phyloP scores from a whole-genome alignment of 23 red algal genomes.

The Agarophyton chilense region DNA sequence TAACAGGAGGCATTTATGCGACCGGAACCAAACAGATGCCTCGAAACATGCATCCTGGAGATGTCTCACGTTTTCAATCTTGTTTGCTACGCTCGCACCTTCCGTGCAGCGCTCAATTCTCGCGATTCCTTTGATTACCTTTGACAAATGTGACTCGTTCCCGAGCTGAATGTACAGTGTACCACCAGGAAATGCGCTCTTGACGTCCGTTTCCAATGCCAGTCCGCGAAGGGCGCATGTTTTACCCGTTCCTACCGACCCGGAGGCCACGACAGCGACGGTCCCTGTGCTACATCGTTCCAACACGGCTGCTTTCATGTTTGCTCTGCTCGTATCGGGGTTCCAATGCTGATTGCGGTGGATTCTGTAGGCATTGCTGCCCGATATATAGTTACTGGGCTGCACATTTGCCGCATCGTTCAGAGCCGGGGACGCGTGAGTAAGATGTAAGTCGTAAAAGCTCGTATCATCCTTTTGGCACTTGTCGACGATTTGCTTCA shows the following conservation, averaged over 20 bases:
- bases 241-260: slow-evolving; percentile 26
- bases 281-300: neutral
- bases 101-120: neutral
- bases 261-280: slow-evolving; percentile 17
- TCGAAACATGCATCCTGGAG: neutral
- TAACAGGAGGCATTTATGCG: slow-evolving; percentile 5
- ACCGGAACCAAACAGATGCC: slow-evolving; percentile 12
- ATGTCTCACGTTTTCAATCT: neutral
- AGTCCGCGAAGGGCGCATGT: slow-evolving; percentile 24
- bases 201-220: neutral
- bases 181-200: slow-evolving; percentile 9
- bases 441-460: neutral
- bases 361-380: neutral
- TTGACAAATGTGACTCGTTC: slow-evolving; percentile 2
- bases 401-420: neutral
- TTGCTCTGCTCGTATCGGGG: slow-evolving; percentile 22
- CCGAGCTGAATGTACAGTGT: slow-evolving; percentile 16
- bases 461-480: neutral
- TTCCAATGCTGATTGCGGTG: neutral
- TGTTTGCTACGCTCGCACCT: neutral
- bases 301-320: slow-evolving; percentile 7
- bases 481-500: slow-evolving; percentile 17
- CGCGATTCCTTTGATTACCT: neutral
- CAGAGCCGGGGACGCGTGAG: neutral
- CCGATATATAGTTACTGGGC: neutral